Evolutionary conservation across 176 grass and related monocot genomes (phyloP), one percentile per base, ranked within the genome.

Genomic region (Triticum monococcum): DNA sequence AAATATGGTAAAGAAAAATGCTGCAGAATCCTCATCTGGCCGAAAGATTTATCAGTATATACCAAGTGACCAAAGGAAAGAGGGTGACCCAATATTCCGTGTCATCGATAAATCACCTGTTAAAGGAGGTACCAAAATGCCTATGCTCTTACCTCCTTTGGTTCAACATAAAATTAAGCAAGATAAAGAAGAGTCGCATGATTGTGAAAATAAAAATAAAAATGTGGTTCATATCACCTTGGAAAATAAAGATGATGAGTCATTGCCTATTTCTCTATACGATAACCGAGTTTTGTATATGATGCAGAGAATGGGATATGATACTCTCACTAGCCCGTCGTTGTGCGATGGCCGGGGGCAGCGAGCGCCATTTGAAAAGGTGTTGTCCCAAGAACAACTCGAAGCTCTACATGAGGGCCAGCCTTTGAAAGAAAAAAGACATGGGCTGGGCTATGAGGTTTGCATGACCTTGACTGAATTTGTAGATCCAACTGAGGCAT

Each of bases 11-110:
- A 9, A 41, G 0, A 22, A 3, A 6, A 5, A 52, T 16, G 0
- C 0, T 0, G 0, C 8, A 0, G 5, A 61, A 43, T 60, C 24
- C 0, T 33, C 68, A 3, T 43, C n/a, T 14, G 10, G 1, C 12
- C 0, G 3, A 5, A 62, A 45, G 10, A 45, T 45, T 45, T 45
- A 45, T 45, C 3, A 45, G 11, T 45, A 12, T 45, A 12, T 45
- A 64, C 11, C 9, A 24, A 65, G 71, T 0, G 2, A 10, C 2
- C 82, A 66, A 50, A 77, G 83, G 1, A 85, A 66, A 13, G 3
- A 52, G 10, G 17, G 38, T 1, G 57, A 84, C 12, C 71, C 37
- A n/a, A 48, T 84, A 48, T 84, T 84, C 12, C 18, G 1, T 1
- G 2, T 24, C 16, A 1, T 61, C 20, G 8, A 16, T 32, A 24